phyloP scores from a whole-genome alignment of 768 basidiomycete species.

The Mycena belliarum region DNA sequence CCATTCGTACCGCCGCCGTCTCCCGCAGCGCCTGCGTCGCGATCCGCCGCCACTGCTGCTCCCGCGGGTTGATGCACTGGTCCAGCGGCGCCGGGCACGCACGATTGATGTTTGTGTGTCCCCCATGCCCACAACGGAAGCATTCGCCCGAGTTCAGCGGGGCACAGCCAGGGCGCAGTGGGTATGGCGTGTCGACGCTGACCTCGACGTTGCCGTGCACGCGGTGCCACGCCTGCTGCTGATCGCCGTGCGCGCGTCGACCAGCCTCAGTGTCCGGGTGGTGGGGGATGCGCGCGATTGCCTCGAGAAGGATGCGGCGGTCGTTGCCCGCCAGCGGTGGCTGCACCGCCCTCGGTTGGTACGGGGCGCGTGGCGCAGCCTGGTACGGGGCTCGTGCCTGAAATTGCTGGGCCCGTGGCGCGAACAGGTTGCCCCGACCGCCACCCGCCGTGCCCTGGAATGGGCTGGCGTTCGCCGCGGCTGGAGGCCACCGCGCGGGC shows the following conservation, averaged over 20 bases:
- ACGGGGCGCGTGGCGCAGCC: neutral
- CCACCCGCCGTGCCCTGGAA: neutral
- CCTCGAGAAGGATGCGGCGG: neutral
- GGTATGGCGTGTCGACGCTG: neutral
- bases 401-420: neutral
- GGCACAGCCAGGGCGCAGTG: slow-evolving; percentile 8
- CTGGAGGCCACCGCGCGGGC: neutral
- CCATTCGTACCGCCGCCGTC: neutral
- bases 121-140: neutral
- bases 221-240: neutral
- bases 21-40: neutral
- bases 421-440: slow-evolving; percentile 1
- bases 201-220: neutral
- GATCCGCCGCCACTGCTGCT: slow-evolving; percentile 1
- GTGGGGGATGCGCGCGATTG: neutral
- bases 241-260: neutral
- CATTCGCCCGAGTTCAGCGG: slow-evolving; percentile 11
- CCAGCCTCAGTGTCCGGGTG: neutral
- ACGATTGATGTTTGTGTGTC: neutral
- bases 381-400: neutral
- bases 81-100: neutral
- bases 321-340: slow-evolving; percentile 1
- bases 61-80: neutral
- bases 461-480: neutral
- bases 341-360: neutral